These are phyloP conservation scores for Neurospora sp. DNA, from an alignment of 495 filamentous ascomycete genomes.

Conservation along the genomic window DNA sequence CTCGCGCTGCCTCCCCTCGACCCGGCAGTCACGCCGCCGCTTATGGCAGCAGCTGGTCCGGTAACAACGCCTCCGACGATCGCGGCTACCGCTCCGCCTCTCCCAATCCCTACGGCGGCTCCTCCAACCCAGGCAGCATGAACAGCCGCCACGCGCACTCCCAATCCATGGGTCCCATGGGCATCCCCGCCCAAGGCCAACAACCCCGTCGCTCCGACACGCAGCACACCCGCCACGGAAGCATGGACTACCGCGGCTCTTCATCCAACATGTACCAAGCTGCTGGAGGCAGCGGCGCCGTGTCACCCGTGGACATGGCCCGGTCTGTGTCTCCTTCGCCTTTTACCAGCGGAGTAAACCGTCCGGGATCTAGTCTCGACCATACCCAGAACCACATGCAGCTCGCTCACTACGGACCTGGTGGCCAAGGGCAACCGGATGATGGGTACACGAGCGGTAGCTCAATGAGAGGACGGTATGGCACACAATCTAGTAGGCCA, in stretches of 20 bases:
- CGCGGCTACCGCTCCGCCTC: slow-evolving; percentile 33
- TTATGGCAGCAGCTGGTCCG: background rate
- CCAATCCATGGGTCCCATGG: slow-evolving; percentile 16
- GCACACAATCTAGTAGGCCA: slow-evolving; percentile 18
- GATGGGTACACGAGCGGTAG: background rate
- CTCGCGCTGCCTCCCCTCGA: slow-evolving; percentile 7
- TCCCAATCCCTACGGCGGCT: slow-evolving; percentile 40
- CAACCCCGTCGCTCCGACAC: background rate
- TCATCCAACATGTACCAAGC: background rate
- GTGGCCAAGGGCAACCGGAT: background rate
- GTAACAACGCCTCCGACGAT: slow-evolving; percentile 16
- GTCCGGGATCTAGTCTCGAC: background rate
- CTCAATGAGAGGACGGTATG: background rate
- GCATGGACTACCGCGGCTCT: background rate
- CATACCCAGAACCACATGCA: background rate
- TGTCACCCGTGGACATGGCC: slow-evolving; percentile 14
- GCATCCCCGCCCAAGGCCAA: background rate
- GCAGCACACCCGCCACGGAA: background rate
- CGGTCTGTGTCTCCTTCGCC: slow-evolving; percentile 47
- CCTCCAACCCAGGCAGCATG: background rate
- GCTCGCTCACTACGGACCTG: background rate
- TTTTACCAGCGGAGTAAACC: slow-evolving; percentile 4
- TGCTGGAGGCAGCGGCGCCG: slow-evolving; percentile 40
- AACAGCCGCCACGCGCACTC: background rate
- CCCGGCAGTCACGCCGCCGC: background rate